phyloP scores from a whole-genome alignment of 371 early-diverging fungal genomes.

The Batkoa obscura region DNA sequence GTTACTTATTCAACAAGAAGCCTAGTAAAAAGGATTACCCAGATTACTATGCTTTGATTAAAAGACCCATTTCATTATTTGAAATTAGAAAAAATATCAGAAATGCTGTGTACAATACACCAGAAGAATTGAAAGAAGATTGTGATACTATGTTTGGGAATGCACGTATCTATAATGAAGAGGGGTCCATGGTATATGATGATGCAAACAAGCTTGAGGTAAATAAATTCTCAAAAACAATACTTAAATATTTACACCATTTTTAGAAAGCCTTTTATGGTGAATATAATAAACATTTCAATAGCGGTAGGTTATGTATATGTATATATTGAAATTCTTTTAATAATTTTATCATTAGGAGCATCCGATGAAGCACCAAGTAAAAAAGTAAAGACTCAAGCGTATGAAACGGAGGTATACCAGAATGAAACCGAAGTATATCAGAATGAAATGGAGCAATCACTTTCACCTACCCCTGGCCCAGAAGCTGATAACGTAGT shows the following conservation, averaged over 20 bases:
- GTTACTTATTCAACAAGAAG: slow-evolving; percentile 49
- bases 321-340: no score
- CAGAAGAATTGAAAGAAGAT: slow-evolving; percentile 32
- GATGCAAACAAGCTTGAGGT: slow-evolving; percentile 31
- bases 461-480: no score
- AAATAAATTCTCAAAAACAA: background rate
- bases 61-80: slow-evolving; percentile 61
- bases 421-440: no score
- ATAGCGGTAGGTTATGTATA: no score
- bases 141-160: slow-evolving; percentile 58
- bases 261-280: background rate
- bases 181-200: slow-evolving; percentile 53
- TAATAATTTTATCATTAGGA: no score
- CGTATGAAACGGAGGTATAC: no score
- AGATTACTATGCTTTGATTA: slow-evolving; percentile 65
- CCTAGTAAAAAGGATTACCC: slow-evolving; percentile 61
- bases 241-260: background rate
- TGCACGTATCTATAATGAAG: slow-evolving; percentile 57
- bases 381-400: no score
- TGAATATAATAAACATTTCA: slow-evolving; percentile 2
- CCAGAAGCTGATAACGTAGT: no score
- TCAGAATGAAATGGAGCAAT: no score
- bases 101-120: slow-evolving; percentile 23
- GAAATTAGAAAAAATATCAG: slow-evolving; percentile 41
- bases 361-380: no score